Evolutionary conservation across 2,329 filamentous ascomycete genomes (phyloP), one percentile per base, ranked within the genome.

Genomic region (Gnomoniopsis smithogilvyi): DNA sequence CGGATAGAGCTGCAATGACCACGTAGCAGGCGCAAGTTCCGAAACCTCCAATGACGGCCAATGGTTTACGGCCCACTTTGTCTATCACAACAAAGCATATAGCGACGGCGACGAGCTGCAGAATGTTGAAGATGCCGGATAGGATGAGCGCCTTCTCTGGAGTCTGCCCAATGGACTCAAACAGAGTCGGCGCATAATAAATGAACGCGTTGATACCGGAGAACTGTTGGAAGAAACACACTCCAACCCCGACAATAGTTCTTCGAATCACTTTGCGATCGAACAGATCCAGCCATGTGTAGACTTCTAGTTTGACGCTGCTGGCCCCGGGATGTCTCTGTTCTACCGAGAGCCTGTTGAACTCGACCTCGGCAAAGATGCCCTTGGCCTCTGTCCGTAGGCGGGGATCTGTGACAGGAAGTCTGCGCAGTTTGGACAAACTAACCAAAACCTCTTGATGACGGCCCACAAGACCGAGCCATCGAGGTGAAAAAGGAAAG

Each of bases 211-310:
- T 81, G 64, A 81, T 78, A 0, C 78, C 79, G 4, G 75, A 71
- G 49, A 81, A 80, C 62, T 83, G 81, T 58, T 85, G 82, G 67
- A 85, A 86, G 65, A 85, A 85, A 74, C 81, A 80, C 15, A 86
- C 65, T 0, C 76, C 74, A 7, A 78, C 69, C 22, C 80, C 83
- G 19, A 85, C 73, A 50, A 68, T 62, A 0, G 72, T 74, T 14
- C 73, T 72, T 68, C 76, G 12, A 74, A 68, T 17, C 70, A 69
- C 60, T 80, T 77, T 22, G 82, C 73, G 63, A 78, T 78, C 79
- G 58, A 78, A 67, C 11, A 76, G 69, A 64, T 71, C 63, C 17
- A 64, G 62, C 17, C 26, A 30, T 8, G 26, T 30, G 26, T 30
- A 30, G 8, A 30, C 26, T 8, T 30, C 26, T 30, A 30, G 26